A percentile compares a stretch with the other conserved stretches of the same genome.
These are phyloP conservation scores for Picochlorum sp. DNA, from an alignment of 139 green algal species.

Conservation along the genomic window DNA sequence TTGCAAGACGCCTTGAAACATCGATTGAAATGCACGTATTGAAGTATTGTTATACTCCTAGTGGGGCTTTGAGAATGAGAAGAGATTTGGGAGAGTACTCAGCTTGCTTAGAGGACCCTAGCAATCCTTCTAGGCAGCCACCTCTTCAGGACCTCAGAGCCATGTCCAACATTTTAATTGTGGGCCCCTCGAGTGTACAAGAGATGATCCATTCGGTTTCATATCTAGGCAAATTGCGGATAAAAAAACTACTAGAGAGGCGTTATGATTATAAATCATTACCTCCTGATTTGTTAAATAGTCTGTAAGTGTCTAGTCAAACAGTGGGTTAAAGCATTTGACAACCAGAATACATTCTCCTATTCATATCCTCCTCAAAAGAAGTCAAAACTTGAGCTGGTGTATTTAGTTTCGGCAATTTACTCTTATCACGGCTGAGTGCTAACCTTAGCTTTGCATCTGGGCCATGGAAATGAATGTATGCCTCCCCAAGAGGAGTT, in stretches of 20 bases:
- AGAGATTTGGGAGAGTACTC: conserved; percentile 54
- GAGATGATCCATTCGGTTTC: conserved; percentile 43
- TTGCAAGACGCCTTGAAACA: neutral
- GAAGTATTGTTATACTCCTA: conserved; percentile 30
- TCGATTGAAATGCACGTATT: neutral
- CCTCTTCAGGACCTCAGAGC: conserved; percentile 23
- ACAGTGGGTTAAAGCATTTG: neutral
- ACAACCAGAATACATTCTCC: conserved; percentile 19
- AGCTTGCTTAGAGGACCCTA: conserved; percentile 15
- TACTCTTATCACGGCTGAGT: conserved; percentile 21
- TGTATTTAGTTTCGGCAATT: conserved; percentile 9
- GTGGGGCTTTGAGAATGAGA: conserved; percentile 55
- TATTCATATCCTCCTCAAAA: conserved; percentile 14
- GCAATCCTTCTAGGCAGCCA: conserved; percentile 6
- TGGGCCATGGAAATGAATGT: conserved; percentile 19
- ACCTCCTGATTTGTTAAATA: too few relatives aligned
- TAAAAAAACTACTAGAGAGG: conserved; percentile 38
- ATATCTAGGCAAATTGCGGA: conserved; percentile 39
- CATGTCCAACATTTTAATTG: conserved; percentile 52
- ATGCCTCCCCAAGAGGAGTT: conserved; percentile 32
- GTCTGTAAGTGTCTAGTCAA: too few relatives aligned
- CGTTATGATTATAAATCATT: conserved; percentile 38
- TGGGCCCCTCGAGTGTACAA: conserved; percentile 59
- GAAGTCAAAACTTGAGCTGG: conserved; percentile 18
- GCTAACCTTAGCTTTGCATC: conserved; percentile 27